phyloP scores from a whole-genome alignment of 1,139 yeast genomes.

The Saccharomycopsis crataegensis region DNA sequence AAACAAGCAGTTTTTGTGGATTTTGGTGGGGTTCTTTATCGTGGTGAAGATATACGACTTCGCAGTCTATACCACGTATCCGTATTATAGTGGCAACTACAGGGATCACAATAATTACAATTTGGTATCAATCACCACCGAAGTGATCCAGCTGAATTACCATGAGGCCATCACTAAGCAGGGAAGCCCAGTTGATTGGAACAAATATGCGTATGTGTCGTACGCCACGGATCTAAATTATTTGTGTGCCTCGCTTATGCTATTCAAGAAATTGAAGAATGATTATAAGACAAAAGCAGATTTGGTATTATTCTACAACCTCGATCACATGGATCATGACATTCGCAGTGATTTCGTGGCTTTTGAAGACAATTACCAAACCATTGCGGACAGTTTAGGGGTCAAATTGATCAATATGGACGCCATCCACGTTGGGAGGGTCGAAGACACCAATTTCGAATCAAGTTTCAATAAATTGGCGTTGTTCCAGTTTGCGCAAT shows the following conservation, averaged over 20 bases:
- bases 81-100: slow-evolving; percentile 1
- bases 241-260: slow-evolving; percentile 37
- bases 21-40: background rate
- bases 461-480: slow-evolving; percentile 17
- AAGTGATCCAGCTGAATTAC: background rate
- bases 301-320: slow-evolving; percentile 29
- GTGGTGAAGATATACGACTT: background rate
- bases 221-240: slow-evolving; percentile 39
- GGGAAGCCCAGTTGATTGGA: slow-evolving; percentile 29
- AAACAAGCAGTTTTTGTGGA: background rate
- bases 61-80: slow-evolving; percentile 7
- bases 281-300: slow-evolving; percentile 33
- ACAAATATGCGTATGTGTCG: slow-evolving; percentile 37
- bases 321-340: background rate
- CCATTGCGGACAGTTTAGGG: slow-evolving; percentile 24
- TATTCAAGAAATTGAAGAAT: slow-evolving; percentile 31
- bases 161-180: background rate
- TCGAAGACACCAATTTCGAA: slow-evolving; percentile 14
- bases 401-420: slow-evolving; percentile 22
- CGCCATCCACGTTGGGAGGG: slow-evolving; percentile 1
- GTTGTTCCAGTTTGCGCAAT: slow-evolving; percentile 11
- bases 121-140: background rate
- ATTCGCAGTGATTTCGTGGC: slow-evolving; percentile 9
- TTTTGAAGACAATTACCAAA: slow-evolving; percentile 4
- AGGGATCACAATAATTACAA: background rate